phyloP scores from a whole-genome alignment of 257 asterid species.

The Solanum commersonii region DNA sequence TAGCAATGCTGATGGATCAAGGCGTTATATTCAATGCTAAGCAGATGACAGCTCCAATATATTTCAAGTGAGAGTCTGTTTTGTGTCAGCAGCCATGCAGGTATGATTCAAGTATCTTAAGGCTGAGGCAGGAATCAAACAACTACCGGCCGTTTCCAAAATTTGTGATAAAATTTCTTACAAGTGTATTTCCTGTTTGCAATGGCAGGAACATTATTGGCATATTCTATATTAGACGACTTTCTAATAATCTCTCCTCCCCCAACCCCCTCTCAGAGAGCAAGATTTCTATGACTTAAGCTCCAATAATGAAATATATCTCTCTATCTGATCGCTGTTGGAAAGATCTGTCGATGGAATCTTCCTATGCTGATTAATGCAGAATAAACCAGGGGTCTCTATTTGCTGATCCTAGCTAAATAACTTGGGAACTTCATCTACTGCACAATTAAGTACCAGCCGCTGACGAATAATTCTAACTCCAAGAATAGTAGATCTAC shows the following conservation, averaged over 20 bases:
- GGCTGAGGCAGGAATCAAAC: background rate
- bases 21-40: background rate
- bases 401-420: background rate
- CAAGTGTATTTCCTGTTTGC: background rate
- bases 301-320: background rate
- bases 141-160: background rate
- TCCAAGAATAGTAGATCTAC: background rate
- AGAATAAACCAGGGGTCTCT: background rate
- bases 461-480: background rate
- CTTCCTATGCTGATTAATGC: background rate
- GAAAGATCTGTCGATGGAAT: background rate
- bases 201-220: background rate
- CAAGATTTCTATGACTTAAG: background rate
- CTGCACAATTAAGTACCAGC: background rate
- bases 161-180: background rate
- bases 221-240: background rate
- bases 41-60: background rate
- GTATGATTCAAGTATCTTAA: background rate
- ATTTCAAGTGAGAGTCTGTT: background rate
- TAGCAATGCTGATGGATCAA: background rate
- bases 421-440: background rate
- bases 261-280: background rate
- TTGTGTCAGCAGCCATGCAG: background rate
- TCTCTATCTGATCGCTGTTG: background rate
- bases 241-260: background rate